phyloP scores from a whole-genome alignment of 345 rosid species.

The Hibiscus tridactylites region DNA sequence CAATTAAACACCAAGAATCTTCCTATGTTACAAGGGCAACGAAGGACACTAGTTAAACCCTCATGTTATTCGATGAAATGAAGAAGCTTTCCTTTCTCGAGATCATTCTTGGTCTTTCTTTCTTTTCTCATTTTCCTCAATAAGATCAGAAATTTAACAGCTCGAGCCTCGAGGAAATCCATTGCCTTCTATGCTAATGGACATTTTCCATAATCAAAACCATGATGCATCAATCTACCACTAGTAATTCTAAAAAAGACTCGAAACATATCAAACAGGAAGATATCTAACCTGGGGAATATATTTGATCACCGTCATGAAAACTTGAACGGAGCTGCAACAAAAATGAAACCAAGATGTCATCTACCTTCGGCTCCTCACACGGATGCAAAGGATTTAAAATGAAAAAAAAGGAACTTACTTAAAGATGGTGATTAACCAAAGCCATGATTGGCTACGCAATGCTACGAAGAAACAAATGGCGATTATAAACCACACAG shows the following conservation, averaged over 20 bases:
- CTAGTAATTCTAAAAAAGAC: neutral
- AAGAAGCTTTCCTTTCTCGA: conserved; percentile 1
- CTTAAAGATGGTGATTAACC: conserved; percentile 78
- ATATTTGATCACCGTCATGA: conserved; percentile 76
- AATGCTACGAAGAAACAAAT: conserved; percentile 70
- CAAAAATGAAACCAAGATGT: neutral
- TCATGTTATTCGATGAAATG: neutral
- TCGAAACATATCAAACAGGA: neutral
- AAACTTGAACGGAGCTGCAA: conserved; percentile 84
- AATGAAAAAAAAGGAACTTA: conserved; percentile 27
- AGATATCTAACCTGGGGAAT: conserved; percentile 67
- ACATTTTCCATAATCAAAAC: neutral
- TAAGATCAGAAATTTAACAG: neutral
- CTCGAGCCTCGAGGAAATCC: neutral
- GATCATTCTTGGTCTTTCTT: neutral
- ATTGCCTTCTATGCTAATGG: neutral
- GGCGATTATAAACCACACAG: conserved; percentile 53
- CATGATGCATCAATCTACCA: neutral
- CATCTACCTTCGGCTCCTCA: neutral
- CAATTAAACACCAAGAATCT: neutral
- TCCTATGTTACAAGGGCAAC: neutral
- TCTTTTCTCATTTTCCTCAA: neutral
- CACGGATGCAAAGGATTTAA: neutral
- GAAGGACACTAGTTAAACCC: neutral
- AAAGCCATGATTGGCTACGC: conserved; percentile 70